A percentile compares a stretch with the other conserved stretches of the same genome.
These are phyloP conservation scores for Termitomyces sp. DNA, from an alignment of 768 basidiomycete species.

Conservation along the genomic window DNA sequence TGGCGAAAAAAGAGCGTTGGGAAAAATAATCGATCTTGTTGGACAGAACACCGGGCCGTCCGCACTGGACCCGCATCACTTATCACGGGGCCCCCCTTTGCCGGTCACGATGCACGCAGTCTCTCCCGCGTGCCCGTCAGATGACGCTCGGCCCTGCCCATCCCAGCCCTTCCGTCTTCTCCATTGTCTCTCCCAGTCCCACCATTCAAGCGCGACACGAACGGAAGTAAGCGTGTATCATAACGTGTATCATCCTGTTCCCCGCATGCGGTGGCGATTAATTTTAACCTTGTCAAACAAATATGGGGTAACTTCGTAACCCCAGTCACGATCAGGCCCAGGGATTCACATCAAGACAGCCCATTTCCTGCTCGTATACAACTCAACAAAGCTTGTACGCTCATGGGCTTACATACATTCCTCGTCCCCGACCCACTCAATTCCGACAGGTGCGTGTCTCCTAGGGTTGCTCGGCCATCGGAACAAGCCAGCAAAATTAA, in stretches of 20 bases:
- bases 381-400: no score
- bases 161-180: background rate
- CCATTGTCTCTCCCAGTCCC: background rate
- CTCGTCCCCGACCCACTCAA: background rate
- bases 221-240: no score
- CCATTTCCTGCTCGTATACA: background rate
- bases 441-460: background rate
- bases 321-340: no score
- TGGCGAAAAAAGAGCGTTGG: slow-evolving; percentile 2
- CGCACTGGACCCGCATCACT: background rate
- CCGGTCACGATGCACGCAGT: slow-evolving; percentile 9
- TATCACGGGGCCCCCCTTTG: slow-evolving; percentile 6
- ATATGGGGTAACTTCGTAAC: slow-evolving; percentile 7
- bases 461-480: no score
- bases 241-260: background rate
- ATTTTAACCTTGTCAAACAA: background rate
- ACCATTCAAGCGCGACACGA: no score
- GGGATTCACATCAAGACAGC: no score
- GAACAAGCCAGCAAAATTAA: no score
- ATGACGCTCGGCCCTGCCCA: background rate
- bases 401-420: no score
- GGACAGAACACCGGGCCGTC: slow-evolving; percentile 9
- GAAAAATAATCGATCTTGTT: slow-evolving; percentile 14
- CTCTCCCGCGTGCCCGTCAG: slow-evolving; percentile 6
- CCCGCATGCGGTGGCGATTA: background rate